Evolutionary conservation across 148 eudicot species (phyloP).

Genomic region (Rhododendron griersonianum): DNA sequence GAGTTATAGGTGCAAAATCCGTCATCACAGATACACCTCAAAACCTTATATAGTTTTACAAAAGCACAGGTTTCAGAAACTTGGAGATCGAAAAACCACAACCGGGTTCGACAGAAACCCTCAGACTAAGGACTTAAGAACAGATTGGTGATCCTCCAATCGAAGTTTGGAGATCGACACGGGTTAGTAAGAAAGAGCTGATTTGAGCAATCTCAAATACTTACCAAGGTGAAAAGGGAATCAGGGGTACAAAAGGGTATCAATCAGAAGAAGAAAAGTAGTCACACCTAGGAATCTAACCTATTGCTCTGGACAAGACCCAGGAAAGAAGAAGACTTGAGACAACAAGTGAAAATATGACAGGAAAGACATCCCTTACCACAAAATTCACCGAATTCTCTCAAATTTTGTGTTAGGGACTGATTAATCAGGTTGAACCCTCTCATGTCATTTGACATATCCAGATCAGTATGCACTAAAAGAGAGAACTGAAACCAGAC

Average conservation of each 20-base stretch:
- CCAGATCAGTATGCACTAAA: not conserved
- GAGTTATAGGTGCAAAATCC: conserved; percentile 4
- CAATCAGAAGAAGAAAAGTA: not conserved
- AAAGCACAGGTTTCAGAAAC: not conserved
- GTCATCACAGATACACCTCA: conserved; percentile 9
- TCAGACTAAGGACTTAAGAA: not conserved
- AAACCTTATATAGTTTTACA: not conserved
- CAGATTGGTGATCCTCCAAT: not conserved
- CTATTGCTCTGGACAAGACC: not conserved
- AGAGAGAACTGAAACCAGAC: not conserved
- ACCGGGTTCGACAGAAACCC: not conserved
- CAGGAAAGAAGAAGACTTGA: not conserved
- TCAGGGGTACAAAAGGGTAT: not conserved
- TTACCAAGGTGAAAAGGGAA: not conserved
- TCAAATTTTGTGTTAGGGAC: not conserved
- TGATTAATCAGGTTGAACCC: not conserved
- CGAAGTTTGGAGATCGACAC: not conserved
- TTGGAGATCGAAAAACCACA: not conserved
- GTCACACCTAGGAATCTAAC: not conserved
- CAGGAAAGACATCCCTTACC: not conserved
- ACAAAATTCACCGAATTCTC: not conserved
- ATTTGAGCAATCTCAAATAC: not conserved
- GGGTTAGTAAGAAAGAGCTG: not conserved
- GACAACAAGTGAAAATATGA: not conserved
- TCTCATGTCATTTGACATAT: not conserved